These are phyloP conservation scores for Paramecium primaurelia DNA, from an alignment of 73 alveolate genomes.

Conservation along the genomic window DNA sequence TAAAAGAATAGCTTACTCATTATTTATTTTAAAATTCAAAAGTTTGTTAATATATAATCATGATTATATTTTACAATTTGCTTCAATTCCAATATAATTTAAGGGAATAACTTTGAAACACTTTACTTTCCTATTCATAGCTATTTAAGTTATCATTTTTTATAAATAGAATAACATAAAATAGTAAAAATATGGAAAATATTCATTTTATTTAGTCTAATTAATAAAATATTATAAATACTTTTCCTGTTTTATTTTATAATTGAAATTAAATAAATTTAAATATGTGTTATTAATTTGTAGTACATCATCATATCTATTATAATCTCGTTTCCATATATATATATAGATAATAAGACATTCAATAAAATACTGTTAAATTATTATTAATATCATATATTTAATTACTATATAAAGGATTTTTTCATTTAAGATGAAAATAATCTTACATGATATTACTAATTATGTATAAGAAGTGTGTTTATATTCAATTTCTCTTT, in stretches of 20 bases:
- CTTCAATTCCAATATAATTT: not conserved
- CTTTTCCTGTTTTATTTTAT: not conserved
- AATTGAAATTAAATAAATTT: not conserved
- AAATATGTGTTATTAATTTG: no score
- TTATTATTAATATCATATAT: no score
- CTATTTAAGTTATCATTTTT: not conserved
- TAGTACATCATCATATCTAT: no score
- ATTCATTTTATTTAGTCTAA: not conserved
- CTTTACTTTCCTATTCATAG: not conserved
- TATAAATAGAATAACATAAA: not conserved
- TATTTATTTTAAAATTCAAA: not conserved
- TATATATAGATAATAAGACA: no score
- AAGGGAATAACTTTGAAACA: not conserved
- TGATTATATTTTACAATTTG: not conserved
- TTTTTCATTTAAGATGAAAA: no score
- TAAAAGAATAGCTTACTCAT: constrained; percentile 28
- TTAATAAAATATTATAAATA: no score
- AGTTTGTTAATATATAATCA: not conserved
- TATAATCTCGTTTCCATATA: no score
- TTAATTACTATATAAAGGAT: no score
- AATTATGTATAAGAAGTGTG: no score
- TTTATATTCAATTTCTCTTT: no score
- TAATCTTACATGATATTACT: no score
- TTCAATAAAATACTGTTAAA: no score
- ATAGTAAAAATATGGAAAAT: not conserved